These are phyloP conservation scores for Lagenaria siceraria DNA, from an alignment of 306 rosid species.

Conservation along the genomic window DNA sequence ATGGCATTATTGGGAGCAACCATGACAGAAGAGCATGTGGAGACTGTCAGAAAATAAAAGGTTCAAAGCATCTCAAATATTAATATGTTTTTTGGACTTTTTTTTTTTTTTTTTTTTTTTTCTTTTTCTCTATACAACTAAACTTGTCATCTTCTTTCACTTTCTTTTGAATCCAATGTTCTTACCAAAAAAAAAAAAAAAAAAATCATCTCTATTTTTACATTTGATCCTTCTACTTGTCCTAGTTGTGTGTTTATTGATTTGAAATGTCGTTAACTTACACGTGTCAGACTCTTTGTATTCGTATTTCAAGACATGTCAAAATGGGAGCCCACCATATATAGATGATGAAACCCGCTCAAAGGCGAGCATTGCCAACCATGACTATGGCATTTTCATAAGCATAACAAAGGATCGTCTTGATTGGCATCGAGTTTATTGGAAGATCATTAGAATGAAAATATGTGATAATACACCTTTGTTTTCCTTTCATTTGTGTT, in stretches of 20 bases:
- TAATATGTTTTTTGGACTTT: not conserved
- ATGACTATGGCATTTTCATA: no score
- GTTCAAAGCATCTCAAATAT: conserved; percentile 15
- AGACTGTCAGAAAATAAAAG: conserved; percentile 16
- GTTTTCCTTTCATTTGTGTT: no score
- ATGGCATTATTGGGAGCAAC: conserved; percentile 19
- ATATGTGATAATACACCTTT: no score
- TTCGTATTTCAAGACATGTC: no score
- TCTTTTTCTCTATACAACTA: not conserved
- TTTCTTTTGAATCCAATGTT: not conserved
- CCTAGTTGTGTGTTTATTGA: not conserved
- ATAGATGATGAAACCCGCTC: no score
- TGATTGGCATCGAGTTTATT: no score
- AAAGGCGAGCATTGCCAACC: no score
- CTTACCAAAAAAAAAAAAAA: no score
- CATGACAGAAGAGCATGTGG: conserved; percentile 34
- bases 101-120: not conserved
- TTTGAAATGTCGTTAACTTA: not conserved
- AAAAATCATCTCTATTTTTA: not conserved
- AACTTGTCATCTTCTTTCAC: conserved; percentile 26
- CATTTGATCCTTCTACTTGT: not conserved
- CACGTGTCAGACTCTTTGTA: not conserved
- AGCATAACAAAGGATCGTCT: no score
- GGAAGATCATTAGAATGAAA: no score
- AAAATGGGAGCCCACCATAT: not conserved